Conservation (phyloP, 306 rosid genomes). For the cucumber (Cucumis sativus) region Cucumber_9930_V3 NC_026658.2:4397501-4398000, state of each 20-base stretch:
- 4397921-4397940: conserved; percentile 34
- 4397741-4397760: conserved; percentile 43
- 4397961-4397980: neutral
- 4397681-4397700: conserved; percentile 87
- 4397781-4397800: neutral
- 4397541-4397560: neutral
- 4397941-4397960: neutral
- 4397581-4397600: neutral
- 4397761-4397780: neutral
- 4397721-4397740: conserved; percentile 84
- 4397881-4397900: conserved; percentile 42
- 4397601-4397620: neutral
- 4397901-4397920: conserved; percentile 58
- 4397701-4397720: conserved; percentile 88
- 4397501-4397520: conserved; percentile 5
- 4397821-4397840: neutral
- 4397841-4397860: conserved; percentile 73
- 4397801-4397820: neutral
- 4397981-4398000: neutral
- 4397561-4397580: neutral
- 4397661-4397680: conserved; percentile 73
- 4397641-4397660: conserved; percentile 88
- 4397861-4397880: conserved; percentile 68
- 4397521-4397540: neutral
- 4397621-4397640: conserved; percentile 92